Conservation (phyloP, 1,139 yeast species). For the Hansenula lynferdii region DNA sequence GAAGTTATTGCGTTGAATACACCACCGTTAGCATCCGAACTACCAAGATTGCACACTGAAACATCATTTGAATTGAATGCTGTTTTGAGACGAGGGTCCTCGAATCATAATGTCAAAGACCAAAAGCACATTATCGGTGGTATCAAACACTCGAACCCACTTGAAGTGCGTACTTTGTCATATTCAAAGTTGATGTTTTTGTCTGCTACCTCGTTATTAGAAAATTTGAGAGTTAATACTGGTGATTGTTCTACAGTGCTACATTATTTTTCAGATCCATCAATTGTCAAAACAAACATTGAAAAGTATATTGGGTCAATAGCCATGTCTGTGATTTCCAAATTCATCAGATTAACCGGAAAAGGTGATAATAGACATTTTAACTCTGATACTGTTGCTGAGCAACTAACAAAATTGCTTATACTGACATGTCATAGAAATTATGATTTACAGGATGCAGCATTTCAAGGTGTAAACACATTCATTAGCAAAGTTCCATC, state of each 20-base stretch:
- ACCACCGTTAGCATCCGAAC: conserved; percentile 90
- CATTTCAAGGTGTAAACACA: conserved; percentile 72
- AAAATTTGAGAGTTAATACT: conserved; percentile 67
- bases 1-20: conserved; percentile 77
- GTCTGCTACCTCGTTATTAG: conserved; percentile 77
- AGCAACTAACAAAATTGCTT: conserved; percentile 65
- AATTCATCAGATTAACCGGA: conserved; percentile 37
- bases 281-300: conserved; percentile 53
- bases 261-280: conserved; percentile 82
- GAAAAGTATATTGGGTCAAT: conserved; percentile 66
- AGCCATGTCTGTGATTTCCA: conserved; percentile 54
- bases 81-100: conserved; percentile 84
- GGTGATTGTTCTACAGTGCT: conserved; percentile 79
- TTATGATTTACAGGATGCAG: conserved; percentile 70
- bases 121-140: conserved; percentile 53
- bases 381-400: conserved; percentile 57
- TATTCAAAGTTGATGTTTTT: conserved; percentile 85
- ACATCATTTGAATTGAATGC: conserved; percentile 90
- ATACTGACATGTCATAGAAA: conserved; percentile 76
- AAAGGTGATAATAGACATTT: conserved; percentile 30
- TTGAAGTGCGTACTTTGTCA: conserved; percentile 48
- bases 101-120: conserved; percentile 73
- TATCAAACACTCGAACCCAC: conserved; percentile 26
- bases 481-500: conserved; percentile 73
- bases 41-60: conserved; percentile 82